Evolutionary conservation across 805 yeast species (phyloP), one percentile per base, ranked within the genome.

Genomic region (Isabelozyma pseudorhagii): DNA sequence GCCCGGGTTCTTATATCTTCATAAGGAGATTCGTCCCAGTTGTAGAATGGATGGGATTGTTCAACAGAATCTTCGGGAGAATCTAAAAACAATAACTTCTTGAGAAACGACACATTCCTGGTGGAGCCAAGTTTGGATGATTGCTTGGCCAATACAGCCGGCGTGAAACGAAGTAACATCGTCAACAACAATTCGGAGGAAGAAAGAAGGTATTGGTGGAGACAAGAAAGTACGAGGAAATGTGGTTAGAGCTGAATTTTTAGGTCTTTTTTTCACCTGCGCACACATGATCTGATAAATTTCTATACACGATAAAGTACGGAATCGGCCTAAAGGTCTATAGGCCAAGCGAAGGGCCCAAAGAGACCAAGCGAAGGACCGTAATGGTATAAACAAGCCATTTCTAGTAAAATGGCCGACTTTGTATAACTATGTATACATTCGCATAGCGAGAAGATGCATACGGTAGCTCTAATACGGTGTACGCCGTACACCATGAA

Each of bases 11-110:
- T 81, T 51, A 93, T 75, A 57, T 89, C 97, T 48, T 87, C 87
- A 25, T 85, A 81, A 1, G 98, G 97, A 1, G 97, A 89, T 51
- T 87, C 84, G 62, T 93, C 97, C 97, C 97, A 92, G 28, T 83
- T 83, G 63, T 89, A 66, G 50, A 72, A 60, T 11, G 63, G 57
- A 15, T 66, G 60, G 44, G 68, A 74, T 2, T 50, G 43, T n/a
- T 55, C 54, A 28, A 68, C 69, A 40, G 56, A 51, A 10, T 49
- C 52, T 25, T 63, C 64, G 27, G 63, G 61, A 43, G 59, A 60
- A 47, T 72, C 74, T 55, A 73, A 63, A 28, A 64, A 67, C 51
- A 73, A 67, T 41, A 73, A 53, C 45, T 66, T 69, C 64, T 68
- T 69, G 57, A 72, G 63, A 46, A 72, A 70, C 27, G 76, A 71